Evolutionary conservation across 305 asterid species (phyloP).

Genomic region (Plantago rigida): DNA sequence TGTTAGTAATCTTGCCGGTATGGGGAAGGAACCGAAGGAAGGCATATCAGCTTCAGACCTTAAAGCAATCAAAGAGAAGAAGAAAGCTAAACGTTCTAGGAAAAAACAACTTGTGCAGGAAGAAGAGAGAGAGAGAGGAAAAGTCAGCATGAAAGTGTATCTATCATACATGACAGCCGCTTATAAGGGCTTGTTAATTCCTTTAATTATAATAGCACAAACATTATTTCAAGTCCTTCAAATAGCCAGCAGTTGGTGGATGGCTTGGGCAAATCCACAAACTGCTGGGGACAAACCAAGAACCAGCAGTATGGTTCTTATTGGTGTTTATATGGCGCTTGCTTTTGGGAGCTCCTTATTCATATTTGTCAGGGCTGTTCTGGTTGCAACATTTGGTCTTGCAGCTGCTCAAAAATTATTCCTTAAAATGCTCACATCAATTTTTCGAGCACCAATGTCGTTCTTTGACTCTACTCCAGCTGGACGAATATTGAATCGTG

Average conservation of each 20-base stretch:
- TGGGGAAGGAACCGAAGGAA: conserved; percentile 57
- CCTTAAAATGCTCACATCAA: conserved; percentile 65
- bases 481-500: conserved; percentile 94
- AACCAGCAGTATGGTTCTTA: conserved; percentile 68
- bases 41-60: conserved; percentile 51
- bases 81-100: conserved; percentile 74
- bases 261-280: conserved; percentile 99
- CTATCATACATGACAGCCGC: conserved; percentile 91
- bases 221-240: conserved; percentile 87
- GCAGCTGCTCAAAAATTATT: conserved; percentile 93
- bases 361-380: conserved; percentile 81
- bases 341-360: conserved; percentile 96
- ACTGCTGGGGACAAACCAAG: conserved; percentile 63
- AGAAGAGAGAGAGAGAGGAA: conserved; percentile 93
- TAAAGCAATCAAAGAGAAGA: conserved; percentile 81
- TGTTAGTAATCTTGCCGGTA: conserved; percentile 40
- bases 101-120: conserved; percentile 96
- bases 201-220: conserved; percentile 81
- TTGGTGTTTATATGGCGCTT: conserved; percentile 85
- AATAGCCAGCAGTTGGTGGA: conserved; percentile 99
- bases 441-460: conserved; percentile 93
- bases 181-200: conserved; percentile 78
- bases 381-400: conserved; percentile 95
- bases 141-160: conserved; percentile 95
- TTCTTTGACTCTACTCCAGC: conserved; percentile 98